These are phyloP conservation scores for Diaporthe sp. DNA, from an alignment of 2,329 filamentous ascomycete species.

Conservation along the genomic window DNA sequence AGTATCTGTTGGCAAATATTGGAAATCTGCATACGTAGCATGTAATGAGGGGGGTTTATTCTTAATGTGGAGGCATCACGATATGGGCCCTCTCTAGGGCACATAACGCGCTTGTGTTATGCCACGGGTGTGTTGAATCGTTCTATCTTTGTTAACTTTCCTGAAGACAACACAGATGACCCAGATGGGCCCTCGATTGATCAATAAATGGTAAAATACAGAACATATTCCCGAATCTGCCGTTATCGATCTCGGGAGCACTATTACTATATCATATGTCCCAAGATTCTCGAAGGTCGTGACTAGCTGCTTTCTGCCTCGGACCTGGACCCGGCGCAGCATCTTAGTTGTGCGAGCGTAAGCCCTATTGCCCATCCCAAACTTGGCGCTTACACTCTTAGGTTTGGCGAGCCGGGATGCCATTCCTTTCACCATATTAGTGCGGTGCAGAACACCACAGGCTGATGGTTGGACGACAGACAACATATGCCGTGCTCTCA, in stretches of 20 bases:
- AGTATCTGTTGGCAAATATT: conserved; percentile 29
- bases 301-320: not conserved
- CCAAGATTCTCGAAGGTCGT: not conserved
- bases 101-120: not conserved
- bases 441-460: not conserved
- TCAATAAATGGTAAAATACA: not conserved
- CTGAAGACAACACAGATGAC: not conserved
- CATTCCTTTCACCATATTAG: not conserved
- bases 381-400: conserved; percentile 5
- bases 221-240: not conserved
- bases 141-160: not conserved
- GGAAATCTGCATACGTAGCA: not conserved
- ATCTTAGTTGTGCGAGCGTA: not conserved
- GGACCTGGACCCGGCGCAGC: not conserved
- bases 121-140: not conserved
- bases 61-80: not conserved
- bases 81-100: not conserved
- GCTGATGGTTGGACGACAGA: not conserved
- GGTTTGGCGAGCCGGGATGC: not conserved
- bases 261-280: not conserved
- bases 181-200: not conserved
- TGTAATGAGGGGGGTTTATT: too few relatives aligned
- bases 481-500: not conserved
- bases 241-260: not conserved
- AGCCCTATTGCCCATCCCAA: not conserved